Evolutionary conservation across 148 eudicot species (phyloP).

Genomic region (Heliosperma pusillum): DNA sequence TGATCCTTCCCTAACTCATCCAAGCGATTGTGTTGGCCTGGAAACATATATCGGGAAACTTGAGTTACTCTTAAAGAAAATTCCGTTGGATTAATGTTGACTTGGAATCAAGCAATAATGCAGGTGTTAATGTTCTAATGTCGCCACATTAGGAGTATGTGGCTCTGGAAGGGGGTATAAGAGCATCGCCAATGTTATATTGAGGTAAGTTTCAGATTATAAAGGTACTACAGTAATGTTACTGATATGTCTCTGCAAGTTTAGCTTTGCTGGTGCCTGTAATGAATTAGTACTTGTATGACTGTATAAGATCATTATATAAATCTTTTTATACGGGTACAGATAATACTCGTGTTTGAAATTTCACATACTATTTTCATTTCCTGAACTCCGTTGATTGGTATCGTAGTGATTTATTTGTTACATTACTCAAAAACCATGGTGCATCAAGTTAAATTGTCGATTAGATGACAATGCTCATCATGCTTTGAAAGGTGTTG

Average conservation of each 20-base stretch:
- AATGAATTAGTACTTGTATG: background rate
- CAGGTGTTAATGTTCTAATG: conserved; percentile 3
- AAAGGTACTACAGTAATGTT: background rate
- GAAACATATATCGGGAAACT: conserved; percentile 42
- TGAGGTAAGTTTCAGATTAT: background rate
- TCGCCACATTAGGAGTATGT: background rate
- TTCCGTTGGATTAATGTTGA: conserved; percentile 38
- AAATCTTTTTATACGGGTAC: background rate
- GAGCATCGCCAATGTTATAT: background rate
- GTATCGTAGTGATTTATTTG: background rate
- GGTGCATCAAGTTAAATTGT: background rate
- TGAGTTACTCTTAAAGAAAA: conserved; percentile 35
- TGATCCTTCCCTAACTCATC: conserved; percentile 13
- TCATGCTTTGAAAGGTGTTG: too few species aligned
- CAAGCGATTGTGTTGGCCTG: conserved; percentile 31
- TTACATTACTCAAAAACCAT: background rate
- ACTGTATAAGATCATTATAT: background rate
- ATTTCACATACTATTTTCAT: background rate
- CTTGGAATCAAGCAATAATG: conserved; percentile 10
- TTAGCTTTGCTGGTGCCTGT: background rate
- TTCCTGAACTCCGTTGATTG: background rate
- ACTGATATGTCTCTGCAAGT: background rate
- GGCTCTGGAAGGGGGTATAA: background rate
- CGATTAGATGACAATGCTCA: background rate
- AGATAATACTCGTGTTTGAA: background rate